Evolutionary conservation across 176 grass and related monocot genomes (phyloP), one percentile per base, ranked within the genome.

Genomic region (Paspalum notatum): DNA sequence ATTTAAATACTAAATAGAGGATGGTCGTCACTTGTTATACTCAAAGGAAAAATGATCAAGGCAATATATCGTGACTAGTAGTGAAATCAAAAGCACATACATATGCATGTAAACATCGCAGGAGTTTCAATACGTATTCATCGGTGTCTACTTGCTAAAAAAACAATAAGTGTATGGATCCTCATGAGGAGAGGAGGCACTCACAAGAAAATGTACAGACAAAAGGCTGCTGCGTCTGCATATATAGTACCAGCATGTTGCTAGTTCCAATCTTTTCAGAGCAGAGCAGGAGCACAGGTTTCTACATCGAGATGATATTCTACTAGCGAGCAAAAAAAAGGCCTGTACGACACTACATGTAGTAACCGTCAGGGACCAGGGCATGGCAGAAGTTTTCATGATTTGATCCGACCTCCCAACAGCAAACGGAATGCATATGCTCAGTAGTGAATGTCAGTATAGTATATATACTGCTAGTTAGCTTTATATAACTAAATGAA

Each of bases 181-280:
- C n/a, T n/a, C n/a, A n/a, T n/a, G 32, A 32, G 44, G 50, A 63
- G 54, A 54, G 32, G 55, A 78, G 20, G 7, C 58, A 40, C 49
- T 77, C 73, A 56, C 79, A 78, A 64, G 65, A 71, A 59, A 54
- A 62, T 53, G 14, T 17, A 77, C 22, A 61, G 20, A 32, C 32
- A 32, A 58, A 77, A 83, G 41, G 74, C 74, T 68, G 70, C 52
- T 57, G 14, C 62, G n/a, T 73, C 74, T 73, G 67, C 74, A 44
- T 20, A 67, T 74, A 52, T 57, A 62, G 64, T 54, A 20, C 40
- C 52, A 66, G 25, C 38, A 72, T 56, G 80, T 83, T 83, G 74
- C 44, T 84, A 61, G 32, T 84, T 84, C 68, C 75, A 74, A 88
- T 84, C 43, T 84, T 88, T 74, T 67, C 42, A 88, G 80, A 72